Evolutionary conservation across 805 yeast genomes (phyloP).

Genomic region (Metschnikowia lachancei): DNA sequence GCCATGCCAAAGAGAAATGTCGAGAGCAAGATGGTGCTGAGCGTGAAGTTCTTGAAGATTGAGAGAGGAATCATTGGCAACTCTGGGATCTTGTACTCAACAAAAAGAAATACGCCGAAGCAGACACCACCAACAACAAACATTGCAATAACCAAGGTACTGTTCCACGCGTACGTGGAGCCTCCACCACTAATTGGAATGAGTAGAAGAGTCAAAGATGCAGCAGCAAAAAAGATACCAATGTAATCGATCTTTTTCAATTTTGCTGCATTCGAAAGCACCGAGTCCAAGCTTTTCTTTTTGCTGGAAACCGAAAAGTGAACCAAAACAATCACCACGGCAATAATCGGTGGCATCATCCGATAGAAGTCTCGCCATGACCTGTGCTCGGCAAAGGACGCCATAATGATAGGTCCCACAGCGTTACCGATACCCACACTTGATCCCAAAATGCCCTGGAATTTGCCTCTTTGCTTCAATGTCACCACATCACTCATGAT

Average conservation of each 20-base stretch:
- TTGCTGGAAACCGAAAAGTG: conserved; percentile 36
- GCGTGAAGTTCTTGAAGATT: conserved; percentile 36
- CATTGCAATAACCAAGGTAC: conserved; percentile 34
- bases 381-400: conserved; percentile 43
- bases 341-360: conserved; percentile 43
- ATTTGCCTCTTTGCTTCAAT: conserved; percentile 50
- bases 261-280: conserved; percentile 34
- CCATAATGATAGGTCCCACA: conserved; percentile 56
- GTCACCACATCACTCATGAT: conserved; percentile 57
- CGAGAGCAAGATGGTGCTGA: conserved; percentile 31
- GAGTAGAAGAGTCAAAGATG: conserved; percentile 48
- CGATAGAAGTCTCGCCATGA: conserved; percentile 57
- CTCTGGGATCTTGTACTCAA: conserved; percentile 49
- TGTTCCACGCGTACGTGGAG: conserved; percentile 53
- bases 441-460: conserved; percentile 52
- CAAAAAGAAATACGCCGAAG: conserved; percentile 43
- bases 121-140: conserved; percentile 34
- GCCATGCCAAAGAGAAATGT: conserved; percentile 49
- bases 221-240: conserved; percentile 50
- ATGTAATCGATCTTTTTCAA: conserved; percentile 49
- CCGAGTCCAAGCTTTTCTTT: conserved; percentile 25
- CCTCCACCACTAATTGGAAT: conserved; percentile 67
- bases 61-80: conserved; percentile 56
- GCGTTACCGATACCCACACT: conserved; percentile 52
- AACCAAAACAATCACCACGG: conserved; percentile 29